Conservation (phyloP, 2,329 filamentous ascomycete species). For the Herpotrichia juniperi region DNA sequence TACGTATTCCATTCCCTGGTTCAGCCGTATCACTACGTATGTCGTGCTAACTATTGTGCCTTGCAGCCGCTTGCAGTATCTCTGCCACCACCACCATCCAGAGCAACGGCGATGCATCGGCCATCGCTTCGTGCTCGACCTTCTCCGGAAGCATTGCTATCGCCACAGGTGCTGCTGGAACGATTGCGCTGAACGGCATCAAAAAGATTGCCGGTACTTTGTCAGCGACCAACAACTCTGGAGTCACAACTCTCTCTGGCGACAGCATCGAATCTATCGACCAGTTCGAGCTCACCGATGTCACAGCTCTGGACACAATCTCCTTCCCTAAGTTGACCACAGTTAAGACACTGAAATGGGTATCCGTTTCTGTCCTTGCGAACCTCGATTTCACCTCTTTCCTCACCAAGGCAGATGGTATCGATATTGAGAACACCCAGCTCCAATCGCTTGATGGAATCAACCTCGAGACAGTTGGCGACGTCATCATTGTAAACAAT, state of each 20-base stretch:
- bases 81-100: conserved; percentile 64
- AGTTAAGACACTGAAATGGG: conserved; percentile 73
- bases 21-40: not conserved
- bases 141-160: conserved; percentile 73
- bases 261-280: conserved; percentile 68
- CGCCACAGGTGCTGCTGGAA: conserved; percentile 59
- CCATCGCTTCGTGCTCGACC: conserved; percentile 68
- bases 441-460: conserved; percentile 80
- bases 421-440: conserved; percentile 86
- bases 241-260: conserved; percentile 69
- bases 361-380: conserved; percentile 71
- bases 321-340: conserved; percentile 68
- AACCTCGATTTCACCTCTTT: conserved; percentile 65
- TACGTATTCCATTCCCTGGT: conserved; percentile 38
- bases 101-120: conserved; percentile 64
- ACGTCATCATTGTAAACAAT: conserved; percentile 91
- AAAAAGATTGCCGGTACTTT: conserved; percentile 65
- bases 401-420: conserved; percentile 70
- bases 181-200: conserved; percentile 68
- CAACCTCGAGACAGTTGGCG: conserved; percentile 73
- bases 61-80: conserved; percentile 46
- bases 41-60: conserved; percentile 19
- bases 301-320: conserved; percentile 72
- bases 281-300: conserved; percentile 70
- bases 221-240: conserved; percentile 59